phyloP scores from a whole-genome alignment of 805 yeast genomes.

The Pichia pseudocactophila region DNA sequence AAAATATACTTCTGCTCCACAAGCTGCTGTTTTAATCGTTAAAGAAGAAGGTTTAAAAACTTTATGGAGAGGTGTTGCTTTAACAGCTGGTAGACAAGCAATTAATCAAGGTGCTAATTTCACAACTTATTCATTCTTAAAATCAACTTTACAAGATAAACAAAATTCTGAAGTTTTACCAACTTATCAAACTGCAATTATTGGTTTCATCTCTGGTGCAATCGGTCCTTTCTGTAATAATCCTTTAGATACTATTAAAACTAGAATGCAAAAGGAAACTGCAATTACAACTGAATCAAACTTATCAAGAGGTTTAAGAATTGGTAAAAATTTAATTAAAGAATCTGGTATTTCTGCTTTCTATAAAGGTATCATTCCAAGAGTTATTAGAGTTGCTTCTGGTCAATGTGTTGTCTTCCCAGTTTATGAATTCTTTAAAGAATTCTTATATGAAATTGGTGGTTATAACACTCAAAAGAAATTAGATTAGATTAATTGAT shows the following conservation, averaged over 20 bases:
- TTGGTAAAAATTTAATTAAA: constrained; percentile 69
- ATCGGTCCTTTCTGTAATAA: constrained; percentile 97
- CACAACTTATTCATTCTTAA: constrained; percentile 85
- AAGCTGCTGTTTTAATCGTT: constrained; percentile 73
- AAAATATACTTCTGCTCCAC: constrained; percentile 87
- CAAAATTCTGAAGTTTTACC: constrained; percentile 59
- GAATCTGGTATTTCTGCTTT: constrained; percentile 87
- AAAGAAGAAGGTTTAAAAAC: constrained; percentile 88
- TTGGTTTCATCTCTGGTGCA: constrained; percentile 92
- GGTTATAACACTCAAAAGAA: constrained; percentile 16
- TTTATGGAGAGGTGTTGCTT: constrained; percentile 85
- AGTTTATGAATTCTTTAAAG: constrained; percentile 84
- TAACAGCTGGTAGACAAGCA: constrained; percentile 97
- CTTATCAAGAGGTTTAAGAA: constrained; percentile 67
- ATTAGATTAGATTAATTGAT: constrained; percentile 11
- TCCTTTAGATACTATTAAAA: constrained; percentile 93
- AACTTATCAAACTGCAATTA: constrained; percentile 85
- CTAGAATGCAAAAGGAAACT: constrained; percentile 89
- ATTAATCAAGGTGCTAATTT: constrained; percentile 98
- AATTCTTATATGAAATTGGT: constrained; percentile 39
- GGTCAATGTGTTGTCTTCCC: constrained; percentile 99
- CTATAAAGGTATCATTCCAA: constrained; percentile 96
- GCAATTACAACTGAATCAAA: constrained; percentile 58
- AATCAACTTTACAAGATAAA: constrained; percentile 55
- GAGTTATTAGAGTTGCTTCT: constrained; percentile 98